phyloP scores from a whole-genome alignment of 2,329 filamentous ascomycete species.

The Hypoxylon sp. region DNA sequence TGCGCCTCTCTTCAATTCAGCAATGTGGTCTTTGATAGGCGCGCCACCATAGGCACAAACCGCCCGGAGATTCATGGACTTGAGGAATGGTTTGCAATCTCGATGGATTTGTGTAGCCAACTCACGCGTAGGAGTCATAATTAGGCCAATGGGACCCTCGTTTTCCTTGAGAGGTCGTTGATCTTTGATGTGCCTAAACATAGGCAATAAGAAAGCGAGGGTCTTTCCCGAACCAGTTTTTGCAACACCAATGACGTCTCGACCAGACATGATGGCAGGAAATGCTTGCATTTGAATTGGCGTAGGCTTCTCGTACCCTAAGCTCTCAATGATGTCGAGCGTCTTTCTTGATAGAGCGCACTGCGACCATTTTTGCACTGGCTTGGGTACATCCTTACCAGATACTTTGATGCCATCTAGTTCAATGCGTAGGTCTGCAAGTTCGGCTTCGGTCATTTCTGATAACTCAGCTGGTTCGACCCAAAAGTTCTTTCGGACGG shows the following conservation, averaged over 20 bases:
- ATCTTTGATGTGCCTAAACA: slow-evolving; percentile 98
- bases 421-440: slow-evolving; percentile 85
- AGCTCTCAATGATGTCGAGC: slow-evolving; percentile 83
- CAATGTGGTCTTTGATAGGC: slow-evolving; percentile 97
- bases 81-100: slow-evolving; percentile 95
- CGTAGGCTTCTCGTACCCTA: slow-evolving; percentile 91
- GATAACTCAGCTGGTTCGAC: slow-evolving; percentile 88
- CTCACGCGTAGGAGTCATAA: slow-evolving; percentile 96
- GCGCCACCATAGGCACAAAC: slow-evolving; percentile 96
- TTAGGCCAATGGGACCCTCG: slow-evolving; percentile 89
- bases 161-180: slow-evolving; percentile 84
- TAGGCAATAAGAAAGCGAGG: slow-evolving; percentile 92
- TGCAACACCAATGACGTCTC: slow-evolving; percentile 95
- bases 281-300: slow-evolving; percentile 96
- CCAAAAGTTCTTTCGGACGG: slow-evolving; percentile 96
- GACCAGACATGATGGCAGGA: slow-evolving; percentile 94
- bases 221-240: slow-evolving; percentile 99
- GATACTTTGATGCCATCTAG: slow-evolving; percentile 96
- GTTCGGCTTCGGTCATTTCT: slow-evolving; percentile 86
- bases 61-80: slow-evolving; percentile 84
- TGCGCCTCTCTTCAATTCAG: slow-evolving; percentile 92
- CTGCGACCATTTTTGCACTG: slow-evolving; percentile 96
- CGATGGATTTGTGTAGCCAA: slow-evolving; percentile 93
- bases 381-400: slow-evolving; percentile 89
- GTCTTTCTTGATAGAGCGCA: slow-evolving; percentile 91